These are phyloP conservation scores for Venturia pyrina DNA, from an alignment of 2,329 filamentous ascomycete genomes.

Conservation along the genomic window DNA sequence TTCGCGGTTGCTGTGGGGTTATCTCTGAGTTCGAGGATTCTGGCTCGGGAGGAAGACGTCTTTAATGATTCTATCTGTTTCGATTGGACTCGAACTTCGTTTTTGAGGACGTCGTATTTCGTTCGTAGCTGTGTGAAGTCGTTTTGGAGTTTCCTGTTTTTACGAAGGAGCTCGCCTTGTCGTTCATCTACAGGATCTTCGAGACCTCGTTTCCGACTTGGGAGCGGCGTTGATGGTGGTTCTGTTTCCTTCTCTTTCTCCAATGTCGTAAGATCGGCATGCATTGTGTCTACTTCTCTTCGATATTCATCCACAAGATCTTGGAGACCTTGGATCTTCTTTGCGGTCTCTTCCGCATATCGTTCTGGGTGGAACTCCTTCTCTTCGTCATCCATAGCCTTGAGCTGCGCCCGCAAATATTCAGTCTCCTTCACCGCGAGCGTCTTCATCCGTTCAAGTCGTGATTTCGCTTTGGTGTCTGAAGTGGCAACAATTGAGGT, in stretches of 20 bases:
- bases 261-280: conserved; percentile 60
- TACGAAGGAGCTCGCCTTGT: conserved; percentile 73
- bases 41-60: conserved; percentile 57
- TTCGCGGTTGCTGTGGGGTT: conserved; percentile 86
- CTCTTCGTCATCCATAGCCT: conserved; percentile 78
- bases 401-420: conserved; percentile 84
- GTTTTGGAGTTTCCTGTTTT: conserved; percentile 77
- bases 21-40: conserved; percentile 75
- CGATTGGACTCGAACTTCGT: conserved; percentile 61
- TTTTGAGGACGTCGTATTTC: conserved; percentile 58
- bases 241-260: conserved; percentile 38
- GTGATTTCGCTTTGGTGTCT: conserved; percentile 51
- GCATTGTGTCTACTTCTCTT: conserved; percentile 62
- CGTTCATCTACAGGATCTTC: conserved; percentile 52
- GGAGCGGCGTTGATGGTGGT: conserved; percentile 27
- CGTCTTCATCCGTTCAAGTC: conserved; percentile 75
- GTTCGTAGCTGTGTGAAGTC: conserved; percentile 61
- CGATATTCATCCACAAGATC: conserved; percentile 81
- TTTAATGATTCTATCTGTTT: conserved; percentile 62
- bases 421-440: conserved; percentile 89
- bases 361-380: conserved; percentile 72
- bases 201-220: conserved; percentile 52
- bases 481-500: conserved; percentile 37
- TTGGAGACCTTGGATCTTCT: conserved; percentile 73
- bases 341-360: conserved; percentile 63